Evolutionary conservation across 208 protist genomes (phyloP).

Genomic region (Acanthamoeba healyi): DNA sequence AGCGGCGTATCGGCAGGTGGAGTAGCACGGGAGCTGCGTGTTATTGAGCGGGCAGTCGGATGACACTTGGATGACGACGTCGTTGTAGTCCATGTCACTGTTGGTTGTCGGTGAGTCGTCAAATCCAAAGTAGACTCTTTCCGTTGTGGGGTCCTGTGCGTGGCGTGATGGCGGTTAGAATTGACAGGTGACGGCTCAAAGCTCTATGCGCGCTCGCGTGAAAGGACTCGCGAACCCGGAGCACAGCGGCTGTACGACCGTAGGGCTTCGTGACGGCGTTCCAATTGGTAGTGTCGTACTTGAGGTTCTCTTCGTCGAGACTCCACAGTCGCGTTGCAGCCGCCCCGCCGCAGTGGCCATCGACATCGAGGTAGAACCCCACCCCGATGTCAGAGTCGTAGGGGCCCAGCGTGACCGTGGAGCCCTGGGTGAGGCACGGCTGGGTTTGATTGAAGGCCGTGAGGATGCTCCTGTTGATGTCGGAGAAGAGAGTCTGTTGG

Average conservation of each 20-base stretch:
- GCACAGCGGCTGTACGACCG: not conserved
- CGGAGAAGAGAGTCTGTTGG: not conserved
- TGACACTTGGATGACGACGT: not conserved
- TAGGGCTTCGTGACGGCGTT: not conserved
- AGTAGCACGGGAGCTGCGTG: not conserved
- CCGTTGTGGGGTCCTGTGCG: not conserved
- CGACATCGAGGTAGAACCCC: not conserved
- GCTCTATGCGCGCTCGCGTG: no score
- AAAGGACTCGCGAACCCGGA: not conserved
- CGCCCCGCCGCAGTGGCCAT: not conserved
- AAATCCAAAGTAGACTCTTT: not conserved
- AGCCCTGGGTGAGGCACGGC: not conserved
- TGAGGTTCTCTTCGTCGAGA: slow-evolving; percentile 18
- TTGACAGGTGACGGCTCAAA: no score
- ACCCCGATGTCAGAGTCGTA: not conserved
- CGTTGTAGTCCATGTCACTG: not conserved
- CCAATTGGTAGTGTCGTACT: not conserved
- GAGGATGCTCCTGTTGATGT: no score
- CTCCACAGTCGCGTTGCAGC: not conserved
- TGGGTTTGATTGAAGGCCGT: no score
- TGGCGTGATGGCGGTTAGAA: not conserved
- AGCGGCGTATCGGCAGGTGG: not conserved
- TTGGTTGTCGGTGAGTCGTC: not conserved
- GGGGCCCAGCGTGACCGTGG: not conserved
- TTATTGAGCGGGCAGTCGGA: not conserved